Conservation (phyloP, 2,329 filamentous ascomycete species). For the Hypoxylon sp. region DNA sequence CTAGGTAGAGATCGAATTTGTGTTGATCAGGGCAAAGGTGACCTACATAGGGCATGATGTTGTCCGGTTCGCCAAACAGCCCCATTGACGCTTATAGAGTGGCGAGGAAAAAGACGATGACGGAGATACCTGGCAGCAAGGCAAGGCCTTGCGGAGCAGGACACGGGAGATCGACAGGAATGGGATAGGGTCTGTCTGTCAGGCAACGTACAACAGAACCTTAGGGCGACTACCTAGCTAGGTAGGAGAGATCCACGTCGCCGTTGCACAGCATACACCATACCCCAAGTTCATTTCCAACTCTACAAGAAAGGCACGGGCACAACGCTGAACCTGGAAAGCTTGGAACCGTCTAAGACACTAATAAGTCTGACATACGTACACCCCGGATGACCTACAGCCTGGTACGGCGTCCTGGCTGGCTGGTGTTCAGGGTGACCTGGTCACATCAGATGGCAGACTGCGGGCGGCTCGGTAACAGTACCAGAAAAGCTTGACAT, state of each 20-base stretch:
- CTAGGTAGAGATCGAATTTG: background rate
- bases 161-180: constrained; percentile 35
- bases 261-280: constrained; percentile 23
- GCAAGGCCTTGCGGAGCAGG: constrained; percentile 10
- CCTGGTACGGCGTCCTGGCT: constrained; percentile 20
- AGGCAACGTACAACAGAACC: background rate
- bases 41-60: constrained; percentile 18
- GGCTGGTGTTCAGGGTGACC: constrained; percentile 23
- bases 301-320: background rate
- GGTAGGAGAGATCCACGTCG: constrained; percentile 3
- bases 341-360: constrained; percentile 28
- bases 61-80: constrained; percentile 9
- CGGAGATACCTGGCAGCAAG: constrained; percentile 18
- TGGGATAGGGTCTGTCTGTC: constrained; percentile 11
- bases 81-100: background rate
- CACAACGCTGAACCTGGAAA: constrained; percentile 34
- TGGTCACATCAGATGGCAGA: constrained; percentile 32
- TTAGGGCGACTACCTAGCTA: background rate
- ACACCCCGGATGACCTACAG: constrained; percentile 35
- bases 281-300: constrained; percentile 1
- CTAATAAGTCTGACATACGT: constrained; percentile 16
- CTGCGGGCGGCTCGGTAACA: constrained; percentile 33
- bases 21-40: constrained; percentile 32
- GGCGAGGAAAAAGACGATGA: constrained; percentile 15
- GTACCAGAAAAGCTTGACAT: constrained; percentile 41